These are phyloP conservation scores for Teunomyces gatunensis DNA, from an alignment of 805 yeast species.

Conservation along the genomic window DNA sequence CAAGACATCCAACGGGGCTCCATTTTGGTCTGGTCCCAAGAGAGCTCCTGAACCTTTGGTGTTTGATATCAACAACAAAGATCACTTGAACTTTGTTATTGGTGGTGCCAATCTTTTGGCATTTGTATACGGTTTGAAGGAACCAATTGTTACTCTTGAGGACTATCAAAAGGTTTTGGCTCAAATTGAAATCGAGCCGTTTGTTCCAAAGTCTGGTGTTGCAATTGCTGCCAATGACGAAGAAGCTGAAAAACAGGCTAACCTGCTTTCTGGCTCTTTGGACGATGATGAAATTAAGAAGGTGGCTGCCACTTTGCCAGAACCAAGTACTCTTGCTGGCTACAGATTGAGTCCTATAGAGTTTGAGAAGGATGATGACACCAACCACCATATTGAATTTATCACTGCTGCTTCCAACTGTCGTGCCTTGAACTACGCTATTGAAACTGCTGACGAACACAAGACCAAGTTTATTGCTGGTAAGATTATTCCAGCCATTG, in stretches of 20 bases:
- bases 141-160: constrained; percentile 52
- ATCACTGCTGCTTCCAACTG: constrained; percentile 94
- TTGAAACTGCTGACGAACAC: constrained; percentile 83
- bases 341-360: constrained; percentile 86
- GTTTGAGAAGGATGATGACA: constrained; percentile 96
- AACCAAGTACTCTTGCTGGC: constrained; percentile 85
- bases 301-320: constrained; percentile 78
- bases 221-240: constrained; percentile 81
- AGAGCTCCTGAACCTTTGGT: constrained; percentile 87
- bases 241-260: constrained; percentile 84
- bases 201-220: constrained; percentile 71
- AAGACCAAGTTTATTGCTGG: constrained; percentile 98
- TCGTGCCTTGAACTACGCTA: constrained; percentile 87
- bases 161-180: constrained; percentile 56
- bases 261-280: constrained; percentile 31
- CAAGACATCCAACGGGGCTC: constrained; percentile 81
- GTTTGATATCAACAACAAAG: constrained; percentile 71
- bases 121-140: constrained; percentile 83
- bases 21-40: constrained; percentile 98
- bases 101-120: constrained; percentile 94
- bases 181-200: constrained; percentile 46
- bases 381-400: constrained; percentile 95
- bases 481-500: constrained; percentile 97
- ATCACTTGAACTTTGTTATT: constrained; percentile 78
- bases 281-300: constrained; percentile 65